Evolutionary conservation across 495 filamentous ascomycete genomes (phyloP).

Genomic region (Glonium stellatum): DNA sequence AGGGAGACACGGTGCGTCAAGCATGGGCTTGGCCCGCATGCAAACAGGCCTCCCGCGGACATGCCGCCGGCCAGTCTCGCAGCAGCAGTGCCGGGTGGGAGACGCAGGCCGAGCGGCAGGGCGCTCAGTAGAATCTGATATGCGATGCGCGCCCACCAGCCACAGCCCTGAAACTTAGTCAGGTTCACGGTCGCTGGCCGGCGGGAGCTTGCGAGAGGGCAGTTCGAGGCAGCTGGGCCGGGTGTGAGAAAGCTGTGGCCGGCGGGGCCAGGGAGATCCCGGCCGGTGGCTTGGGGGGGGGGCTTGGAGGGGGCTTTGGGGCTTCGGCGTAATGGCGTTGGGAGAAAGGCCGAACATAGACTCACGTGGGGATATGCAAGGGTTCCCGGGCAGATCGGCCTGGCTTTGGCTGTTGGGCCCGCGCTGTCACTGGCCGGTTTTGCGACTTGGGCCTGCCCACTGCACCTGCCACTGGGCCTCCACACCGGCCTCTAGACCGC

Average conservation of each 20-base stretch:
- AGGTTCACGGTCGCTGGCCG: background rate
- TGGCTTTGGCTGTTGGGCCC: no score
- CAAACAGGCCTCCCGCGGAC: constrained; percentile 8
- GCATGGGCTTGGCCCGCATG: constrained; percentile 3
- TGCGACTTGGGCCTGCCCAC: no score
- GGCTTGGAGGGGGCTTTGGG: no score
- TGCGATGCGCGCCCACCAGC: background rate
- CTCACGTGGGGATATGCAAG: constrained; percentile 4
- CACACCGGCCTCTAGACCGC: no score
- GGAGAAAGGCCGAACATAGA: background rate
- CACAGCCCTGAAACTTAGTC: constrained; percentile 3
- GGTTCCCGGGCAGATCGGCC: background rate
- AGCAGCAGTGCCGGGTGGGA: background rate
- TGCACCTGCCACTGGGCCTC: no score
- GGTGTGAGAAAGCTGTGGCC: no score
- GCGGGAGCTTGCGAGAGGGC: background rate
- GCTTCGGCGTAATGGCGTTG: background rate
- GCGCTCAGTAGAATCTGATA: background rate
- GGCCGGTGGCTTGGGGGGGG: background rate
- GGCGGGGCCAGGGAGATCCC: background rate
- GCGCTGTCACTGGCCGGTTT: no score
- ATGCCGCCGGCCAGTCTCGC: background rate
- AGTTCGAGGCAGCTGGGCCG: background rate
- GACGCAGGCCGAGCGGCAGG: background rate
- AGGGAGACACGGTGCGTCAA: constrained; percentile 6